Evolutionary conservation across 2,329 filamentous ascomycete species (phyloP).

Genomic region (Cadophora luteo-olivacea): DNA sequence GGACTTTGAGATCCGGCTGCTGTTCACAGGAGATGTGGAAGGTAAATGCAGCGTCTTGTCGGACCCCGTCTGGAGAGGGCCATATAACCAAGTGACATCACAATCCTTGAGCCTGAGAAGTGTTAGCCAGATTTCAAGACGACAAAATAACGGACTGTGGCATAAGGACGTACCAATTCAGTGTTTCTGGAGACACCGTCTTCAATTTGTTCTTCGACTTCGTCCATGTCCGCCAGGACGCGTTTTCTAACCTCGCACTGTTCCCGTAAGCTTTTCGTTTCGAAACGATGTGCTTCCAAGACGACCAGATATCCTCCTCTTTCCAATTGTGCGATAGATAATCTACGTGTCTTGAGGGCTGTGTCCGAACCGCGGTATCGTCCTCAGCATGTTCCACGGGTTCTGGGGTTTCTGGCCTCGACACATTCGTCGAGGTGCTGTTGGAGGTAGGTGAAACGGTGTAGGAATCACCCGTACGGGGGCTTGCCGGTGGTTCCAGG

Average conservation of each 20-base stretch:
- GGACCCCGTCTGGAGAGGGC: slow-evolving; percentile 80
- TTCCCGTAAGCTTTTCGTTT: slow-evolving; percentile 82
- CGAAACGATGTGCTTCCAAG: slow-evolving; percentile 91
- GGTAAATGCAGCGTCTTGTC: slow-evolving; percentile 58
- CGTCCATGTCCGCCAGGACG: slow-evolving; percentile 96
- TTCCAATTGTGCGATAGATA: slow-evolving; percentile 95
- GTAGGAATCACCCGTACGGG: slow-evolving; percentile 59
- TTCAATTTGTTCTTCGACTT: slow-evolving; percentile 87
- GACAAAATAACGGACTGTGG: neutral
- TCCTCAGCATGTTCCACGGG: slow-evolving; percentile 50
- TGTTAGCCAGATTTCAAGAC: slow-evolving; percentile 22
- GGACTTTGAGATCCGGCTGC: slow-evolving; percentile 63
- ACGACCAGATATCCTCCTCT: slow-evolving; percentile 97
- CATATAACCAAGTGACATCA: slow-evolving; percentile 97
- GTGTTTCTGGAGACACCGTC: slow-evolving; percentile 86
- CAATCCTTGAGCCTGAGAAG: slow-evolving; percentile 85
- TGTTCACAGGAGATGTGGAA: slow-evolving; percentile 51
- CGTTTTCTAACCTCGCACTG: slow-evolving; percentile 85
- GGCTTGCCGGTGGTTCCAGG: slow-evolving; percentile 58
- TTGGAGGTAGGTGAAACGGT: slow-evolving; percentile 65
- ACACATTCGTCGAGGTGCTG: slow-evolving; percentile 61
- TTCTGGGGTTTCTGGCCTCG: slow-evolving; percentile 46
- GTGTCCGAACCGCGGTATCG: slow-evolving; percentile 61
- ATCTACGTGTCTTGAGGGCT: slow-evolving; percentile 82
- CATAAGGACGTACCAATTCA: slow-evolving; percentile 79